Conservation (phyloP, 75 land plant genomes). For the Pinus taeda region DNA sequence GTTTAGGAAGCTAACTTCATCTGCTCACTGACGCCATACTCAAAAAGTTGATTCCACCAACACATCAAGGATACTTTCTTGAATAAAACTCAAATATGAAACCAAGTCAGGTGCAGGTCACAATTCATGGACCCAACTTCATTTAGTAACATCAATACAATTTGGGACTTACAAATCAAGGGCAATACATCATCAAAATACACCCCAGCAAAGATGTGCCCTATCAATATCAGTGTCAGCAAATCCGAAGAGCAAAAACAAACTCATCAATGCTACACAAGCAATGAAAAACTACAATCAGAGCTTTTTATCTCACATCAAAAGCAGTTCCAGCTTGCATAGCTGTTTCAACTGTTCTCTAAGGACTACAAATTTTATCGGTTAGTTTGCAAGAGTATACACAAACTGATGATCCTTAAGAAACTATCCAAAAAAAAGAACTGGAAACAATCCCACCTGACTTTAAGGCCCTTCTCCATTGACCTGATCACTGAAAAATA, state of each 20-base stretch:
- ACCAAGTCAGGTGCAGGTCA: background rate
- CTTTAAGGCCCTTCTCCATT: background rate
- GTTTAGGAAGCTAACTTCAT: too few relatives aligned
- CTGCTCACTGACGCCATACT: background rate
- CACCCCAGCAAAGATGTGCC: slow-evolving; percentile 8
- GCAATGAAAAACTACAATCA: slow-evolving; percentile 6
- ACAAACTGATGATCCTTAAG: background rate
- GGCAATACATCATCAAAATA: background rate
- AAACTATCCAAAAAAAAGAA: background rate
- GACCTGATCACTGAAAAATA: background rate
- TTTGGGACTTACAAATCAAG: background rate
- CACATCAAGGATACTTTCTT: background rate
- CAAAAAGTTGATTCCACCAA: background rate
- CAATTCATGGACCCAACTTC: background rate
- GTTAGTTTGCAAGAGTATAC: slow-evolving; percentile 9
- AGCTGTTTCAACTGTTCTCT: slow-evolving; percentile 6
- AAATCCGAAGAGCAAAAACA: background rate
- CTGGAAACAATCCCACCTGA: background rate
- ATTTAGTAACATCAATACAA: background rate
- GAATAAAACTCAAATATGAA: background rate
- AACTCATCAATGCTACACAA: slow-evolving; percentile 5
- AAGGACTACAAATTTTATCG: slow-evolving; percentile 2
- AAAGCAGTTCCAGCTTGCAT: background rate
- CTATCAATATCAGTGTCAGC: slow-evolving; percentile 3
- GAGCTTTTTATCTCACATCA: slow-evolving; percentile 8